Conservation (phyloP, 78 protist species). For the Chrysochromulina parva region DNA sequence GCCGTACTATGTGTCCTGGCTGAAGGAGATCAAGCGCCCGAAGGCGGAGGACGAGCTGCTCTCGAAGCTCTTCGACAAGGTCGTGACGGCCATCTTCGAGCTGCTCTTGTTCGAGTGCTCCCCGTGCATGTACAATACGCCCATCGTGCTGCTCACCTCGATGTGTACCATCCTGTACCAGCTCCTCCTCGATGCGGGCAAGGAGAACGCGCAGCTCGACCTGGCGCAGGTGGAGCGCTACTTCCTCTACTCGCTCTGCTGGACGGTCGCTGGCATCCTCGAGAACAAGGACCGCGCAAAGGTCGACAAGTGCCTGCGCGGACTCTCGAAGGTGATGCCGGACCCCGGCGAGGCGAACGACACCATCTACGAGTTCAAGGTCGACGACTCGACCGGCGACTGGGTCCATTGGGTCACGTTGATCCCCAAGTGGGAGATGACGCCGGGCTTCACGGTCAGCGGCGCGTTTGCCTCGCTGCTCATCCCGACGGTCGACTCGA, state of each 20-base stretch:
- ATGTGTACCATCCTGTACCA: constrained; percentile 39
- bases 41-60: constrained; percentile 12
- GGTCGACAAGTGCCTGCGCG: constrained; percentile 30
- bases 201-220: neutral
- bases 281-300: constrained; percentile 67
- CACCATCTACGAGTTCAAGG: constrained; percentile 72
- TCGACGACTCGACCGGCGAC: constrained; percentile 51
- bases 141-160: neutral
- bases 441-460: constrained; percentile 15
- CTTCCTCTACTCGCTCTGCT: constrained; percentile 64
- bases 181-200: constrained; percentile 12
- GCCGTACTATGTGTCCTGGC: neutral
- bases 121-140: constrained; percentile 8
- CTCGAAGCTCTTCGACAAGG: constrained; percentile 21
- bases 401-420: constrained; percentile 70
- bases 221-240: constrained; percentile 48
- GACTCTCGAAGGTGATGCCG: neutral
- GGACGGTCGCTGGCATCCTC: constrained; percentile 82
- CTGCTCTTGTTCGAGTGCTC: neutral
- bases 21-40: constrained; percentile 5
- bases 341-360: constrained; percentile 1
- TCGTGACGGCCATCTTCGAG: neutral
- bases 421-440: constrained; percentile 52
- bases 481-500: constrained; percentile 82
- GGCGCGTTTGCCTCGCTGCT: constrained; percentile 54